Conservation (phyloP, 305 asterid species). For the Ruellia speciosa region DNA sequence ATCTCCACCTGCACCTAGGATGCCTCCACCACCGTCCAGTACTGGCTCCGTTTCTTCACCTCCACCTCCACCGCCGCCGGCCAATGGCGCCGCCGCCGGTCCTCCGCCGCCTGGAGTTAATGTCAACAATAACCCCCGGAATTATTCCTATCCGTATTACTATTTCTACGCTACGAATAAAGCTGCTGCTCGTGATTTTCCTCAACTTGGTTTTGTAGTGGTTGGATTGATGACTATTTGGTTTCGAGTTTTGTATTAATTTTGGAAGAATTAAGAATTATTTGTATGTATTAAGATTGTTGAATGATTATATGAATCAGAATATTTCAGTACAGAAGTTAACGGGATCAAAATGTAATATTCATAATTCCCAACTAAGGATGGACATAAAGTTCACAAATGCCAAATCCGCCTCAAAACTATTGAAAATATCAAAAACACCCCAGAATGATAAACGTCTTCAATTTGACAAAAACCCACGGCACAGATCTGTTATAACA, state of each 20-base stretch:
- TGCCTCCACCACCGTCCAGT: background rate
- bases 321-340: background rate
- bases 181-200: constrained; percentile 22
- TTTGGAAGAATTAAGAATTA: background rate
- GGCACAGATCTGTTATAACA: constrained; percentile 1
- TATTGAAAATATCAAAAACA: background rate
- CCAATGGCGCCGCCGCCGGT: constrained; percentile 11
- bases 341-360: constrained; percentile 12
- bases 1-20: constrained; percentile 27
- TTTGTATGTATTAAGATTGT: background rate
- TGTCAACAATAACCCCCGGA: constrained; percentile 38
- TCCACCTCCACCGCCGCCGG: constrained; percentile 21
- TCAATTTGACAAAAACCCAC: constrained; percentile 14
- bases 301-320: background rate
- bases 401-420: no score
- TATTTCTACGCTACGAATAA: constrained; percentile 42
- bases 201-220: constrained; percentile 27
- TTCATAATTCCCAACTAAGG: constrained; percentile 9
- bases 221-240: constrained; percentile 18
- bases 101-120: constrained; percentile 34
- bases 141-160: constrained; percentile 56
- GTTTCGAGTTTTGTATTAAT: constrained; percentile 18
- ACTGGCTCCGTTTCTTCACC: constrained; percentile 8
- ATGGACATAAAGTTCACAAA: no score
- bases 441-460: constrained; percentile 3